Base-by-base conservation (phyloP, 2,329 filamentous ascomycete species). In the Parafenestella ontariensis region DNA sequence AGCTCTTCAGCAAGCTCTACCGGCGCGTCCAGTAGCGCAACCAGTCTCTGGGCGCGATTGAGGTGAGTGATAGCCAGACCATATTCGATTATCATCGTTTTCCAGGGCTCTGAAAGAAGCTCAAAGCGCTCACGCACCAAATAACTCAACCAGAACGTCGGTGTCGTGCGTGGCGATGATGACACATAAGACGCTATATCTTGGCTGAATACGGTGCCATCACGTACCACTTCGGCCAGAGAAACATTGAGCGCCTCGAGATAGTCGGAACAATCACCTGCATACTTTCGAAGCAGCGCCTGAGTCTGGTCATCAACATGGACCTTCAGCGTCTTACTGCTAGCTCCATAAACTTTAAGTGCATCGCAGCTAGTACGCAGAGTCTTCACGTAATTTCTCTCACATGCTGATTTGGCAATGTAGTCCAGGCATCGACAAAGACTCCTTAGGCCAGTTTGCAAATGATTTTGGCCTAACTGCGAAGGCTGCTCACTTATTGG, bases 1-100 rank as follows among this genome's bases (percentile, higher is more conserved):
- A 81, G 56, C 53, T 83, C 72, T 48, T 70, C 62, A 1, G 54
- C 37, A 3, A 75, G 54, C 4, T 73, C 71, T 0, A 56, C 18
- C 3, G 62, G 56, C 11, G 64, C 61, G 1, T 39, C 31, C 0
- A 45, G 49, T 5, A 65, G 43, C 3, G 42, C 49, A 1, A 65
- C 20, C 6, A 75, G 36, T 26, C 72, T 45, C 18, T 66, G 59
- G 1, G 73, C 70, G 29, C 72, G 67, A n/a, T 75, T 71, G 3
- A 74, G 20, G 2, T 62, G 43, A 2, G 65, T 70, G 11, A 75
- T 33, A 8, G 70, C 64, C 9, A 70, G 44, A 0, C 56, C 71
- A 59, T 70, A 72, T 11, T 59, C 34, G 5, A 75, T 52, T 8
- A 75, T 43, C 1, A 11, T 28, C 6, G 9, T 26, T 26, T 66